A percentile compares a stretch with the other conserved stretches of the same genome.
Conservation (phyloP, 495 filamentous ascomycete genomes). For the Lineolata rhizophorae region DNA sequence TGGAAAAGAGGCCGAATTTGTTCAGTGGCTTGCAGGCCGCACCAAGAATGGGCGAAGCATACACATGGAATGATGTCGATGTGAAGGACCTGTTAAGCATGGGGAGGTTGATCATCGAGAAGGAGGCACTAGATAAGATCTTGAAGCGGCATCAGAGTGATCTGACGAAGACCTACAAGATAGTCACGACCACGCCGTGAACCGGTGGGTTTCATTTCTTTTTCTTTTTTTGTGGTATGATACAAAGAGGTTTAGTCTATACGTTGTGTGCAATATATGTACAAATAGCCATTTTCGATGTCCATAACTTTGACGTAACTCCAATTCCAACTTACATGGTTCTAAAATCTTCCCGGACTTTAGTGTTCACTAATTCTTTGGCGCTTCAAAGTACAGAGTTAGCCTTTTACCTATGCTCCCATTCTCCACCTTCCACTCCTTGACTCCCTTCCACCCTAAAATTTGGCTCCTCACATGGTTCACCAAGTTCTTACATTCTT, state of each 20-base stretch:
- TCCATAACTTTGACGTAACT: no score
- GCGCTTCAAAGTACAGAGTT: background rate
- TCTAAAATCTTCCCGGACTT: no score
- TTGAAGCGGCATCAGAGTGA: slow-evolving; percentile 58
- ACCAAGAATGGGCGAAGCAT: slow-evolving; percentile 38
- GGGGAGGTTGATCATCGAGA: slow-evolving; percentile 70
- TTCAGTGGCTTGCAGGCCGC: slow-evolving; percentile 34
- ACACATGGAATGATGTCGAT: slow-evolving; percentile 56
- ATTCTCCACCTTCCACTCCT: background rate
- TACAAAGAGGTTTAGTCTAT: no score
- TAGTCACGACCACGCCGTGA: no score
- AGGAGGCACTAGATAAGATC: slow-evolving; percentile 52
- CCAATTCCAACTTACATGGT: no score
- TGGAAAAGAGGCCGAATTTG: slow-evolving; percentile 27
- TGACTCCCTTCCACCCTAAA: background rate
- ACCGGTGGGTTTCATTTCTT: no score
- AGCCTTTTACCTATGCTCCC: background rate
- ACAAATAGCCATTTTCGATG: no score
- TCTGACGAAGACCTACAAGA: slow-evolving; percentile 26
- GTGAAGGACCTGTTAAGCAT: slow-evolving; percentile 82
- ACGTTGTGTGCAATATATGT: no score
- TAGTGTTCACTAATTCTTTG: no score
- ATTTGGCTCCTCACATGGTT: background rate
- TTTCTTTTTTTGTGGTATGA: no score
- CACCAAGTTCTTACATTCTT: background rate